Percentiles rank a stretch among this genome's conserved stretches.
Conservation (phyloP, 108 stramenopile genomes). For the Fragilariopsis cylindrus region DNA sequence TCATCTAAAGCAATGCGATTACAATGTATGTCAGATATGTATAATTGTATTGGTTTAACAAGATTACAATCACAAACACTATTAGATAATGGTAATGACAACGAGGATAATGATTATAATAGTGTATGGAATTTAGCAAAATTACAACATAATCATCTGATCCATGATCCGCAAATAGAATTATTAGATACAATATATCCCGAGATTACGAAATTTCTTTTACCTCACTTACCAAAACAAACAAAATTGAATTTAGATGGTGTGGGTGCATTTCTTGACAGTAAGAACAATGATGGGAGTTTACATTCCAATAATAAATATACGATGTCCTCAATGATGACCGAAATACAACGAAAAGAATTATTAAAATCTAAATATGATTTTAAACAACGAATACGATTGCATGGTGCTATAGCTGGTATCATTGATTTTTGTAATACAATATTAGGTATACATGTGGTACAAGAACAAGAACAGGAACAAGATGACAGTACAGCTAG, state of each 20-base stretch:
- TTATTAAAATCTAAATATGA: constrained; percentile 12
- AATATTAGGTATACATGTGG: constrained; percentile 14
- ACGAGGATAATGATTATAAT: not conserved
- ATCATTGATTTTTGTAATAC: constrained; percentile 24
- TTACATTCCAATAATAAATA: not conserved
- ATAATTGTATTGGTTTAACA: constrained; percentile 26
- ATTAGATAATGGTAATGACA: not conserved
- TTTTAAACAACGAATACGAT: constrained; percentile 13
- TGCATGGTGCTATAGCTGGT: constrained; percentile 24
- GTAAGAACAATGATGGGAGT: not conserved
- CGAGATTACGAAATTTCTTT: not conserved
- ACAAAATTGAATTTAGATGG: constrained; percentile 9
- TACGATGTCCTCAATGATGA: not conserved
- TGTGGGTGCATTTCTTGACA: constrained; percentile 15
- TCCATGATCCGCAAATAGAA: not conserved
- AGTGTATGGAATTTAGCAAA: not conserved
- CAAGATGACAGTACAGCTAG: not conserved
- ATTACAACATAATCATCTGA: constrained; percentile 11
- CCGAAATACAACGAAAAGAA: not conserved
- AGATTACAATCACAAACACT: constrained; percentile 14
- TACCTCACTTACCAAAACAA: constrained; percentile 7
- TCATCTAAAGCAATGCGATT: constrained; percentile 16
- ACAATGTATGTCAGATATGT: constrained; percentile 22
- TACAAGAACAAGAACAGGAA: not conserved
- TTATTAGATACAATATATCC: not conserved